Evolutionary conservation across 768 basidiomycete genomes (phyloP), one percentile per base, ranked within the genome.

Genomic region (Hortiboletus campestris): DNA sequence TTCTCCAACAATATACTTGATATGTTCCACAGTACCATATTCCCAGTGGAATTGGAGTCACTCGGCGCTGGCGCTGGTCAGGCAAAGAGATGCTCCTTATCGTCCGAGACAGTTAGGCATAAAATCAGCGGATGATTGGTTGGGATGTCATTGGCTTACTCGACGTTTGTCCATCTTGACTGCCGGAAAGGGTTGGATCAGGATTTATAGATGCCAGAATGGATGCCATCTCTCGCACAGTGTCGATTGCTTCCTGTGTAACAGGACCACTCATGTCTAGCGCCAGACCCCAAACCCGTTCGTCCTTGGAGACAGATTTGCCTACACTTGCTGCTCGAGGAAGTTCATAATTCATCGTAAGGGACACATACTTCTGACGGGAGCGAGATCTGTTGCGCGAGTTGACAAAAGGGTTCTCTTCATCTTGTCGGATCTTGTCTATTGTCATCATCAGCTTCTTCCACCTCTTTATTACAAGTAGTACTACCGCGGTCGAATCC

Each of bases 351-450:
- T 19, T 49, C n/a, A n/a, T n/a, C 25, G 2, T n/a, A 19, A 19
- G 12, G 10, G 4, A 7, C 20, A 17, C 35, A 13, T 39, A 49
- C 47, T 29, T 2, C 49, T 39, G 6, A 60, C 53, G 8, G 28
- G 29, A 14, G 20, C 34, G 8, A 60, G 2, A 5, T 61, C 13
- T 0, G 22, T 19, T 12, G 42, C 6, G 17, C 22, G 16, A 2
- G 34, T 42, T 3, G 49, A 60, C 12, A 61, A 14, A 1, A 55
- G 0, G 0, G 3, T 3, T n/a, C 46, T 55, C 36, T 39, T 60
- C 29, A 55, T 29, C 8, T 4, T 32, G 2, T 61, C 50, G 13
- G 58, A 60, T 1, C 46, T 61, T 5, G 59, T 38, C 58, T 51
- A 10, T 3, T 1, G 12, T 36, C 20, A 14, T 16, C 9, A 35